These are phyloP conservation scores for Heliocybe sulcata DNA, from an alignment of 1,284 basidiomycete species.

Conservation along the genomic window DNA sequence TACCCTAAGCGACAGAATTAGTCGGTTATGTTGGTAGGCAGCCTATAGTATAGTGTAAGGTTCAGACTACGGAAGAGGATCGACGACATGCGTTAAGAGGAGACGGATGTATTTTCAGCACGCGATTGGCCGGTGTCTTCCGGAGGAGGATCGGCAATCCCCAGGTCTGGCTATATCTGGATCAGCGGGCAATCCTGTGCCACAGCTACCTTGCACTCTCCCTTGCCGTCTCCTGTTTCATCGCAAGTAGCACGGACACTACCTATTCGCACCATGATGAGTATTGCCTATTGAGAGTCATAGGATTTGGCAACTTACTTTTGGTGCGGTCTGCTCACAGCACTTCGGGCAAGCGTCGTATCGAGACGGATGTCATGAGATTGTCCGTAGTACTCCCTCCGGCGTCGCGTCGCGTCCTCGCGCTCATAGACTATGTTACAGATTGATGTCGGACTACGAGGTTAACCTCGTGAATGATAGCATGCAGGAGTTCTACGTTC, in stretches of 20 bases:
- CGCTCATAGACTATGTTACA: constrained; percentile 21
- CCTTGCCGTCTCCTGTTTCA: constrained; percentile 1
- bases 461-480: constrained; percentile 96
- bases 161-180: not conserved
- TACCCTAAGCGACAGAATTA: constrained; percentile 5
- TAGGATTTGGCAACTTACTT: not conserved
- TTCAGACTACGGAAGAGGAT: too few relatives aligned
- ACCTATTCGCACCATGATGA: constrained; percentile 21
- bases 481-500: constrained; percentile 98
- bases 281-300: constrained; percentile 10
- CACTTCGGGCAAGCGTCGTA: constrained; percentile 78
- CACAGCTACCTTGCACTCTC: not conserved
- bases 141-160: not conserved
- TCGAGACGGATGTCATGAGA: constrained; percentile 99
- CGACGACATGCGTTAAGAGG: too few relatives aligned
- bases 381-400: constrained; percentile 50
- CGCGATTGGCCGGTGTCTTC: not conserved
- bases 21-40: too few relatives aligned
- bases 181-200: not conserved
- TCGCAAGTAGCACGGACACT: constrained; percentile 1
- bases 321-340: constrained; percentile 29
- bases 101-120: too few relatives aligned
- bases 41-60: too few relatives aligned
- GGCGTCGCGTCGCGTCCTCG: constrained; percentile 1
- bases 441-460: constrained; percentile 96